A percentile compares a stretch with the other conserved stretches of the same genome.
Evolutionary conservation across 2,329 filamentous ascomycete species (phyloP).

Genomic region (Sporothrix pseudoabietina): DNA sequence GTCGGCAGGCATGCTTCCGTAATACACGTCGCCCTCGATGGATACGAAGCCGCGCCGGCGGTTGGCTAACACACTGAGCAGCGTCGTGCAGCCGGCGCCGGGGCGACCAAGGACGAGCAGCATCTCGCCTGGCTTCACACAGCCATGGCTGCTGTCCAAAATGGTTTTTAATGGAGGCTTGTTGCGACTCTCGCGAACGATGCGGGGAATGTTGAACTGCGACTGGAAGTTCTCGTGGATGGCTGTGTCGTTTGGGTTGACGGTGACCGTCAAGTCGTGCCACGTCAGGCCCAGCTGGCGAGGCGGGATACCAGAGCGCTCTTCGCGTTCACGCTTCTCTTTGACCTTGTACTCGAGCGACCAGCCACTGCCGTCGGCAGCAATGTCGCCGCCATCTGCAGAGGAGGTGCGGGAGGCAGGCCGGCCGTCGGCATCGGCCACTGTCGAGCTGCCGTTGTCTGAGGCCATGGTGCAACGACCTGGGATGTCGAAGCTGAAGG

Average conservation of each 20-base stretch:
- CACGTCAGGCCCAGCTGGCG: slow-evolving; percentile 62
- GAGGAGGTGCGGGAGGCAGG: not conserved
- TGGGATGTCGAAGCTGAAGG: too few species aligned
- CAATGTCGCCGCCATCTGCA: not conserved
- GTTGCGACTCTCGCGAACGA: slow-evolving; percentile 54
- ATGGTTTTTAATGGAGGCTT: slow-evolving; percentile 65
- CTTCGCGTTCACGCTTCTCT: slow-evolving; percentile 4
- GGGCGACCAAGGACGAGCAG: slow-evolving; percentile 78
- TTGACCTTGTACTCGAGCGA: slow-evolving; percentile 6
- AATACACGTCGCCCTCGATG: slow-evolving; percentile 68
- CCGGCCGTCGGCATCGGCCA: slow-evolving; percentile 8
- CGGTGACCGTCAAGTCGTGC: slow-evolving; percentile 64
- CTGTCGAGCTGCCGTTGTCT: slow-evolving; percentile 28
- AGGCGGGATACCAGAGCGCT: not conserved
- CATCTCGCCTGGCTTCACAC: slow-evolving; percentile 81
- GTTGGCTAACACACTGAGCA: slow-evolving; percentile 68
- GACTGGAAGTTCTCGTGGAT: slow-evolving; percentile 66
- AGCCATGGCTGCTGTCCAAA: slow-evolving; percentile 61
- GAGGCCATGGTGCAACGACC: slow-evolving; percentile 20
- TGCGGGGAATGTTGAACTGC: slow-evolving; percentile 58
- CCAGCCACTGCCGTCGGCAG: not conserved
- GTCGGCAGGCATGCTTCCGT: slow-evolving; percentile 72
- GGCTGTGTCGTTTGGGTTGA: slow-evolving; percentile 61
- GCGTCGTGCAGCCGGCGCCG: slow-evolving; percentile 71
- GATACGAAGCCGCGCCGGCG: slow-evolving; percentile 57